These are phyloP conservation scores for Suillus bovinus DNA, from an alignment of 768 basidiomycete genomes.

Conservation along the genomic window DNA sequence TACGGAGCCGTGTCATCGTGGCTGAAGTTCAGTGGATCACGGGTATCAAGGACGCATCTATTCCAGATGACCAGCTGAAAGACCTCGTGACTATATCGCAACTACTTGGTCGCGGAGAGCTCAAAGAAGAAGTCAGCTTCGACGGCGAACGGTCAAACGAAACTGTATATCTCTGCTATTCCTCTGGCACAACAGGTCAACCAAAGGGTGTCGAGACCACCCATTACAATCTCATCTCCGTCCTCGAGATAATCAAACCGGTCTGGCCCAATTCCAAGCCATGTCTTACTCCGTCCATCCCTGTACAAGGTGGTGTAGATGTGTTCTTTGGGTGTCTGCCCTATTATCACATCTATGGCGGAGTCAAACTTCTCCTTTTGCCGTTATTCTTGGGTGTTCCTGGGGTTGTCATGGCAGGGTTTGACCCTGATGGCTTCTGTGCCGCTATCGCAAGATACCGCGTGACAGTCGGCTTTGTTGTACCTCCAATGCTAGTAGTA, in stretches of 20 bases:
- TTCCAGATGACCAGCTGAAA: conserved; percentile 32
- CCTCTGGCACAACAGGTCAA: conserved; percentile 71
- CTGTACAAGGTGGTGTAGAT: conserved; percentile 33
- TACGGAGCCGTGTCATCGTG: conserved; percentile 56
- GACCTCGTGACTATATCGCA: conserved; percentile 36
- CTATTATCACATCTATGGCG: conserved; percentile 55
- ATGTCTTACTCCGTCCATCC: conserved; percentile 21
- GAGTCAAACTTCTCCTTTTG: conserved; percentile 61
- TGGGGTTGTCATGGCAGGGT: conserved; percentile 61
- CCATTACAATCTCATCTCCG: conserved; percentile 65
- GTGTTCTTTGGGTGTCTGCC: conserved; percentile 66
- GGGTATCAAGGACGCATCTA: conserved; percentile 8
- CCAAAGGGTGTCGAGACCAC: conserved; percentile 76
- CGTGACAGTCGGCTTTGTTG: conserved; percentile 58
- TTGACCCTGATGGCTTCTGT: conserved; percentile 72
- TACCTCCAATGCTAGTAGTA: conserved; percentile 83
- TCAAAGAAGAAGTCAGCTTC: conserved; percentile 55
- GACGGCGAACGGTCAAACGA: conserved; percentile 53
- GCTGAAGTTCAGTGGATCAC: conserved; percentile 50
- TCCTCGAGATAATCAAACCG: conserved; percentile 50
- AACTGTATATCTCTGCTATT: conserved; percentile 67
- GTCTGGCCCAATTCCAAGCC: conserved; percentile 43
- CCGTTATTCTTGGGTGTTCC: conserved; percentile 53
- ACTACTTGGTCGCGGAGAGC: conserved; percentile 47
- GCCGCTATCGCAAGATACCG: conserved; percentile 63